These are phyloP conservation scores for Microcos paniculata DNA, from an alignment of 345 rosid genomes.

Conservation along the genomic window DNA sequence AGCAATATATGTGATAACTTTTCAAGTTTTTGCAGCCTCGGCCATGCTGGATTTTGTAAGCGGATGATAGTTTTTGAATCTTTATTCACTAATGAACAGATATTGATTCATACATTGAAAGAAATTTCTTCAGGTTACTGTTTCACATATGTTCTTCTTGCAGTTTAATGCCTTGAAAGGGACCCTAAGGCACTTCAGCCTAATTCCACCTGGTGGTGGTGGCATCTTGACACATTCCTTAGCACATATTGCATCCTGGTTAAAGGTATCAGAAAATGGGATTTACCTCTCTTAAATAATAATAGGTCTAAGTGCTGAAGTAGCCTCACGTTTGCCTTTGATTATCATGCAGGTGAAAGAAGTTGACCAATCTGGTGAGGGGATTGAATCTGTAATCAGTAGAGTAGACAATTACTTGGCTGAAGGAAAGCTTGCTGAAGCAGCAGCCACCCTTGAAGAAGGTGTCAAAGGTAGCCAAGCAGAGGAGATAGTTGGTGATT, in stretches of 20 bases:
- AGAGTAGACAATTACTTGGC: constrained; percentile 72
- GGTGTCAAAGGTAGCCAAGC: constrained; percentile 93
- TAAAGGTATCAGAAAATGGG: constrained; percentile 55
- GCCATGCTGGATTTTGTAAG: not conserved
- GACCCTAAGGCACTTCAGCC: constrained; percentile 76
- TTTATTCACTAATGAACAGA: not conserved
- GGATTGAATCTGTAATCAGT: constrained; percentile 65
- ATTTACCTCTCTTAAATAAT: not conserved
- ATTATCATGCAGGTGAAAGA: constrained; percentile 53
- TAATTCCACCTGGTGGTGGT: constrained; percentile 89
- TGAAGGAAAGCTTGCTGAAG: constrained; percentile 87
- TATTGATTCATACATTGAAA: not conserved
- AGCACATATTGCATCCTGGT: constrained; percentile 77
- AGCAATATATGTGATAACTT: not conserved
- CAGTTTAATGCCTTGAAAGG: constrained; percentile 87
- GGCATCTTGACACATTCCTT: constrained; percentile 79
- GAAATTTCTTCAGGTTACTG: not conserved
- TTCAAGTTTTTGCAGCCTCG: not conserved
- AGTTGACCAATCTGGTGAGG: constrained; percentile 61
- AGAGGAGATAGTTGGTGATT: constrained; percentile 57
- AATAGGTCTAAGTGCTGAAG: not conserved
- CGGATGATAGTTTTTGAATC: not conserved
- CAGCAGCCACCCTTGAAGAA: constrained; percentile 80
- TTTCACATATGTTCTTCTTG: not conserved
- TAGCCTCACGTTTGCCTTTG: not conserved